phyloP scores from a whole-genome alignment of 108 stramenopile species.

The Asterionellopsis glacialis region DNA sequence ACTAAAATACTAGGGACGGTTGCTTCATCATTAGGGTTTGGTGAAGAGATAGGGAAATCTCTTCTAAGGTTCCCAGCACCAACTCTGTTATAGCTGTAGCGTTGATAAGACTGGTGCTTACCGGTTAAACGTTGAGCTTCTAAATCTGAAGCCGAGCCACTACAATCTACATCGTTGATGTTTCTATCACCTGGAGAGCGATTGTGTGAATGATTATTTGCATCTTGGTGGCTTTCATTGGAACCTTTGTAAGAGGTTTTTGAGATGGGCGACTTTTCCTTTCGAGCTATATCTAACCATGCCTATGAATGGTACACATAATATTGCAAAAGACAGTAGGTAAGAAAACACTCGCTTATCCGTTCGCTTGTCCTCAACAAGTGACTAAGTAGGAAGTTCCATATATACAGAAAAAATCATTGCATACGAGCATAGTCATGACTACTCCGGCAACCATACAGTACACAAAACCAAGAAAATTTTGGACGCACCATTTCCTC shows the following conservation, averaged over 20 bases:
- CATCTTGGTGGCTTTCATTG: constrained; percentile 10
- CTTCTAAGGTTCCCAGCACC: neutral
- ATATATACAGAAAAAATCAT: too few relatives aligned
- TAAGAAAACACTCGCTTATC: too few relatives aligned
- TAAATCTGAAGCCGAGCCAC: too few relatives aligned
- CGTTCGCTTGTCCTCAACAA: too few relatives aligned
- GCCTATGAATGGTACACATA: constrained; percentile 12
- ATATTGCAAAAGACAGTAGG: too few relatives aligned
- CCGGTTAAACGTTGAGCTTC: too few relatives aligned
- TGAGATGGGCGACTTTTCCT: constrained; percentile 11
- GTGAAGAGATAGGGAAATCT: constrained; percentile 5
- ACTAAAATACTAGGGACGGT: constrained; percentile 64
- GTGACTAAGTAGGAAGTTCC: too few relatives aligned
- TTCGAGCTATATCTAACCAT: constrained; percentile 82
- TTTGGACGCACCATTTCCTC: constrained; percentile 57
- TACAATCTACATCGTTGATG: too few relatives aligned
- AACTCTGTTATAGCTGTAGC: constrained; percentile 8
- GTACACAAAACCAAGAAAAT: too few relatives aligned
- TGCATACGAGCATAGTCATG: too few relatives aligned
- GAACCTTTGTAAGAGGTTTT: neutral
- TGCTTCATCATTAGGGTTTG: constrained; percentile 88
- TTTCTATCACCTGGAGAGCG: neutral
- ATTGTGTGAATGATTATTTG: constrained; percentile 9
- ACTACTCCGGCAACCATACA: too few relatives aligned
- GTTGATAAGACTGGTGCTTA: neutral